Base-by-base conservation (phyloP, 257 asterid genomes). In the Ophiorrhiza pumila region DNA sequence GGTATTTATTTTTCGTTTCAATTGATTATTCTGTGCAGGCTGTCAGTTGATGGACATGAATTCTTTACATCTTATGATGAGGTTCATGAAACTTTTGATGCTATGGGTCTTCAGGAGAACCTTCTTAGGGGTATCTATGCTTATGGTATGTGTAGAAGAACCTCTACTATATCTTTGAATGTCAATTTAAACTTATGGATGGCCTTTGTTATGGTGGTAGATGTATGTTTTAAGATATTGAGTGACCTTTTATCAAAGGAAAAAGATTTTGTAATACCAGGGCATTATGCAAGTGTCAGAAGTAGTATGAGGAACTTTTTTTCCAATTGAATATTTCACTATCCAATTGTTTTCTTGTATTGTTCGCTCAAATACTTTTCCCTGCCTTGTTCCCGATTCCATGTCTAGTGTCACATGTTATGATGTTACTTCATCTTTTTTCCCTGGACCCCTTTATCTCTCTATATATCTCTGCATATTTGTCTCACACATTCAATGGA, bases 121-220 rank as follows among this genome's bases (percentile, higher is more conserved):
- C 85, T 81, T 66, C 83, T 78, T 31, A 66, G 83, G 71, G 85
- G 85, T 1, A 81, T 78, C 63, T 81, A 81, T 46, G 85, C 85
- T 20, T 77, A 81, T 41, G 85, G 85, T 81, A 68, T 62, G 70
- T 29, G 17, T 1, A 9, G 32, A 8, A 49, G 42, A 27, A 64
- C 25, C 0, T 15, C 45, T 49, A 13, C 45, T 23, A 59, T 46
- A 27, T 56, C 42, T 60, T 71, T 4, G 10, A 62, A 37, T 23
- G 22, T 22, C 15, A 31, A 12, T 27, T 12, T 9, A 37, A 42
- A 23, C 60, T 8, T 3, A 23, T 52, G 63, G 59, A 41, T 14
- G 29, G 5, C 50, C 32, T 25, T 53, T 46, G 35, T 15, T 18
- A 10, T 7, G 59, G 2, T 42, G n/a, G 7, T 27, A 29, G 23